phyloP scores from a whole-genome alignment of 208 protist genomes.

The Vickermania ingenoplastis region DNA sequence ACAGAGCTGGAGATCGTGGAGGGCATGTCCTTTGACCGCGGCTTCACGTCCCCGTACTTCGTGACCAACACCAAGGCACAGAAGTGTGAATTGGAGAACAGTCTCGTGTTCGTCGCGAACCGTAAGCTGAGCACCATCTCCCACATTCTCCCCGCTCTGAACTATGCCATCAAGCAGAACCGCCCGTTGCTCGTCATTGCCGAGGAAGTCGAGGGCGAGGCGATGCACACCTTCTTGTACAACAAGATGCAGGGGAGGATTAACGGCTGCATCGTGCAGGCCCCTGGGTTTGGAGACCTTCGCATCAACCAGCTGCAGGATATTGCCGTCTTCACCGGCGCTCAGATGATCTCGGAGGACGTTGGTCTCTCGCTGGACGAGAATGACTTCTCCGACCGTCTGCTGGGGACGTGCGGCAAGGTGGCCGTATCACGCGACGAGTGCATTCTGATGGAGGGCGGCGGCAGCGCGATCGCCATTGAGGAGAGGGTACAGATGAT shows the following conservation, averaged over 20 bases:
- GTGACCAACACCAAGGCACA: constrained; percentile 97
- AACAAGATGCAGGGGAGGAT: constrained; percentile 87
- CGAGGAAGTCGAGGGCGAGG: constrained; percentile 87
- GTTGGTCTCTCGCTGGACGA: constrained; percentile 89
- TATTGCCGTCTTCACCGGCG: constrained; percentile 98
- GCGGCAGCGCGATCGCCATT: constrained; percentile 91
- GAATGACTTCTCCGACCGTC: constrained; percentile 80
- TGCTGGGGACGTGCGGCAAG: constrained; percentile 79
- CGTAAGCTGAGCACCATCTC: constrained; percentile 72
- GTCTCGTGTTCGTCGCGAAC: constrained; percentile 91
- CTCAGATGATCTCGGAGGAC: constrained; percentile 93
- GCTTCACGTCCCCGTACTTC: constrained; percentile 99
- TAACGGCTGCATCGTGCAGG: constrained; percentile 91
- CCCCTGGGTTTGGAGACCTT: constrained; percentile 99
- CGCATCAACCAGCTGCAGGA: constrained; percentile 98
- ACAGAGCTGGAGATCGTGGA: constrained; percentile 98
- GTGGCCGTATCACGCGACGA: constrained; percentile 96
- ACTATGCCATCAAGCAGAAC: constrained; percentile 79
- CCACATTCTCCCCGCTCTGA: constrained; percentile 74
- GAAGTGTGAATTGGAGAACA: constrained; percentile 95
- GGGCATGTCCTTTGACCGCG: constrained; percentile 98
- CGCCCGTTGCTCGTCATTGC: constrained; percentile 84
- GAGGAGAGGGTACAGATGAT: constrained; percentile 96
- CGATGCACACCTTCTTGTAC: constrained; percentile 93
- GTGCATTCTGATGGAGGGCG: constrained; percentile 97